Evolutionary conservation across 345 rosid genomes (phyloP).

Genomic region (Stellera chamaejasme): DNA sequence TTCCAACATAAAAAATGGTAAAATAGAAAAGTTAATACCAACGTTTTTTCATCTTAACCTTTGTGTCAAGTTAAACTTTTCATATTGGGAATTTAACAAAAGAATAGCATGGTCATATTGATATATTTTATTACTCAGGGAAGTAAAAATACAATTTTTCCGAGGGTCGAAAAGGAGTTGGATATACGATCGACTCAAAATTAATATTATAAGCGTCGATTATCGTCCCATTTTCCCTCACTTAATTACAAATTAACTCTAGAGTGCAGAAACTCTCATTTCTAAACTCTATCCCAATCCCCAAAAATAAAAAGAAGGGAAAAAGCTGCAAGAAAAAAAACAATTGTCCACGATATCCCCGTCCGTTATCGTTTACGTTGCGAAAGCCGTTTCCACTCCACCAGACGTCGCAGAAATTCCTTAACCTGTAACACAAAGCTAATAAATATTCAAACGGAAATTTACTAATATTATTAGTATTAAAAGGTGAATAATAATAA

Average conservation of each 20-base stretch:
- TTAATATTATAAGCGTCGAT: neutral
- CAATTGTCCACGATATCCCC: neutral
- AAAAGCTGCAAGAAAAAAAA: neutral
- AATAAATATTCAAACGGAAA: neutral
- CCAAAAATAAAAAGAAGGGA: constrained; percentile 17
- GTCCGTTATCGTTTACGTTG: constrained; percentile 10
- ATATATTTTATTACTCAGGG: no score
- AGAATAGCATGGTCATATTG: no score
- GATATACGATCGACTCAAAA: neutral
- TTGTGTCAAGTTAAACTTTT: no score
- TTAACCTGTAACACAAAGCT: constrained; percentile 43
- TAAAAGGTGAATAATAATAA: neutral
- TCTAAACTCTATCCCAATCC: neutral
- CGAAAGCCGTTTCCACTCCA: constrained; percentile 46
- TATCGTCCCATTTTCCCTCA: no score
- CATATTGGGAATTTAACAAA: no score
- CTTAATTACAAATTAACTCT: constrained; percentile 7
- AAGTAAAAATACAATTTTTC: no score
- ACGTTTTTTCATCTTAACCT: no score
- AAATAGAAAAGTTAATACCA: no score
- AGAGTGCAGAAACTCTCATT: no score
- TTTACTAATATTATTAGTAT: neutral
- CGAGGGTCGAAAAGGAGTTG: no score
- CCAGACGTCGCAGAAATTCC: constrained; percentile 60
- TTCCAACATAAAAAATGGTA: no score